Conservation (phyloP, 1,284 basidiomycete species). For the Naganishia cerealis region DNA sequence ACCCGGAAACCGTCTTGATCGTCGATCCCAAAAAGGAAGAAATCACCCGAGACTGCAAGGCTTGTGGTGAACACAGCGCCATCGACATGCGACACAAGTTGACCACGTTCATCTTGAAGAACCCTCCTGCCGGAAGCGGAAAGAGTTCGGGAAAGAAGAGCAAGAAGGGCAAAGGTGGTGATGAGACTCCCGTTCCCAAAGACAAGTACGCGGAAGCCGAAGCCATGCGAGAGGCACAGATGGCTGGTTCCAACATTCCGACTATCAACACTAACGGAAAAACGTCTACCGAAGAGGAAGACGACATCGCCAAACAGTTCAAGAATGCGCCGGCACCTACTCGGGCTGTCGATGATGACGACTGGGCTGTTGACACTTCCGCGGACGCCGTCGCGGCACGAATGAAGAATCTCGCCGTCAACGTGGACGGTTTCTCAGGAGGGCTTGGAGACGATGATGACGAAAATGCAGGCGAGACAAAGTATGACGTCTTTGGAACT, state of each 20-base stretch:
- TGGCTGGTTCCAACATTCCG: conserved; percentile 33
- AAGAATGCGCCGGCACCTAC: conserved; percentile 18
- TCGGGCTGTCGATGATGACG: conserved; percentile 56
- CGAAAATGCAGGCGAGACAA: conserved; percentile 73
- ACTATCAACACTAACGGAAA: conserved; percentile 30
- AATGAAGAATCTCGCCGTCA: conserved; percentile 71
- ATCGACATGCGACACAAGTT: conserved; percentile 98
- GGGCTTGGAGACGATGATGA: conserved; percentile 83
- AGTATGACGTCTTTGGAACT: conserved; percentile 76
- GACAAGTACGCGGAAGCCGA: conserved; percentile 44
- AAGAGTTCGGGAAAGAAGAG: conserved; percentile 64
- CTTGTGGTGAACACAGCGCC: conserved; percentile 86
- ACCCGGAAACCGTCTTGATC: conserved; percentile 96
- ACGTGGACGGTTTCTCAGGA: conserved; percentile 55
- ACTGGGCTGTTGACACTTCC: conserved; percentile 88
- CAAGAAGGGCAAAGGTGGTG: conserved; percentile 51
- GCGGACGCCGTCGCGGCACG: conserved; percentile 87
- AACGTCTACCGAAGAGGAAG: conserved; percentile 35
- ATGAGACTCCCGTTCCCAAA: conserved; percentile 47
- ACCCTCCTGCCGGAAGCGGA: conserved; percentile 76
- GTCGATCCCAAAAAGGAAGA: conserved; percentile 78
- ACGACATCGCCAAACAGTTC: conserved; percentile 37
- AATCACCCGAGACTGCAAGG: conserved; percentile 96
- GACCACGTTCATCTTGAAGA: conserved; percentile 94
- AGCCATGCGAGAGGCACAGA: conserved; percentile 35